phyloP scores from a whole-genome alignment of 441 rosid genomes.

The Eutrema salsugineum region DNA sequence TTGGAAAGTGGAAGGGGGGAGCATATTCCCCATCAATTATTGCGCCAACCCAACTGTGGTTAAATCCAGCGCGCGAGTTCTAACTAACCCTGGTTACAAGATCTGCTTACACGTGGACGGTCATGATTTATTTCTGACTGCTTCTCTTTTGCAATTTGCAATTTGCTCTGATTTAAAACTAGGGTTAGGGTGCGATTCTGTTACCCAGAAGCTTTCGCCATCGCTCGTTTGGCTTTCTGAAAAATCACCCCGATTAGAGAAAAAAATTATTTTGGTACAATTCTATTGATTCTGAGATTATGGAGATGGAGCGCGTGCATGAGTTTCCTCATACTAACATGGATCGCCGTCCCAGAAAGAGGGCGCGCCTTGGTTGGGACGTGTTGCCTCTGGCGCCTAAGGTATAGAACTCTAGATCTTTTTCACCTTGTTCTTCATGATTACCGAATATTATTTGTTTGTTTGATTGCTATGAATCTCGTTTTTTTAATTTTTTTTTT shows the following conservation, averaged over 20 bases:
- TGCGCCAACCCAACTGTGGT: slow-evolving; percentile 44
- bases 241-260: not conserved
- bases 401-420: slow-evolving; percentile 35
- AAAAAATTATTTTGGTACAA: too few relatives aligned
- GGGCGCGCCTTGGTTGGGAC: slow-evolving; percentile 94
- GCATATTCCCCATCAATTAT: slow-evolving; percentile 27
- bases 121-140: slow-evolving; percentile 18
- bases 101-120: slow-evolving; percentile 50
- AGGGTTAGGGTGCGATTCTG: slow-evolving; percentile 32
- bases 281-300: slow-evolving; percentile 27
- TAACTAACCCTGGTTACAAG: slow-evolving; percentile 32
- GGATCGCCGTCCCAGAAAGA: slow-evolving; percentile 87
- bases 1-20: not conserved
- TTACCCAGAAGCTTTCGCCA: not conserved
- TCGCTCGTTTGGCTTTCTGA: slow-evolving; percentile 1
- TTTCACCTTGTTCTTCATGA: not conserved
- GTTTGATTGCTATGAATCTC: not conserved
- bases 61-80: slow-evolving; percentile 23
- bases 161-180: slow-evolving; percentile 33
- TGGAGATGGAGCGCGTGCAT: slow-evolving; percentile 89
- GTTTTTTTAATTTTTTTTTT: not conserved
- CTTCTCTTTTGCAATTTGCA: slow-evolving; percentile 23
- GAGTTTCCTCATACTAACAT: slow-evolving; percentile 67
- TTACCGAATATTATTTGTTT: not conserved
- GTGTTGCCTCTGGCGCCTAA: slow-evolving; percentile 53